Evolutionary conservation across 345 rosid species (phyloP).

Genomic region (Eucalyptus brandiana): DNA sequence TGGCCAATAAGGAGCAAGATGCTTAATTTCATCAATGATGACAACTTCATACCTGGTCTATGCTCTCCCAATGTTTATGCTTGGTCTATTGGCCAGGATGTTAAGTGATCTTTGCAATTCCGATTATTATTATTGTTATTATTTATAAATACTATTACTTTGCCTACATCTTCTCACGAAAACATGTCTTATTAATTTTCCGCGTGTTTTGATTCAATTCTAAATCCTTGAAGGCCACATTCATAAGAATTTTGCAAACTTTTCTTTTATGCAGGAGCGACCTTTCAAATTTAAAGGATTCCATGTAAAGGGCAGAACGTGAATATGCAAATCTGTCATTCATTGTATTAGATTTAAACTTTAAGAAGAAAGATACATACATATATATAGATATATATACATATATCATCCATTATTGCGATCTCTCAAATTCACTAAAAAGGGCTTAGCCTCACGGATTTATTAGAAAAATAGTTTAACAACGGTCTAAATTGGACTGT

Average conservation of each 20-base stretch:
- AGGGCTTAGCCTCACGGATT: accelerated
- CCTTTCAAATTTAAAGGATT: neutral
- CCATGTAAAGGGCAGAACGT: neutral
- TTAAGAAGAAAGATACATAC: too few species aligned
- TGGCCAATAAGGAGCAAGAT: neutral
- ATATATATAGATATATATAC: too few species aligned
- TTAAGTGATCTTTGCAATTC: neutral
- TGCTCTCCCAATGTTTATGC: neutral
- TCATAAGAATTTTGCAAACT: neutral
- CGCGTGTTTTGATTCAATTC: neutral
- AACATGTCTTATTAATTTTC: neutral
- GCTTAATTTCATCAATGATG: neutral
- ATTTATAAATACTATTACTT: neutral
- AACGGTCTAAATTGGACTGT: accelerated
- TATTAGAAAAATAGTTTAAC: neutral
- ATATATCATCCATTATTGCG: accelerated
- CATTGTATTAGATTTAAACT: accelerated
- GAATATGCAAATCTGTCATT: neutral
- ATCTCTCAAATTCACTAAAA: neutral
- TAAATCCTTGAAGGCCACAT: neutral
- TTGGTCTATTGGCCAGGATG: neutral
- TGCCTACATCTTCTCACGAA: neutral
- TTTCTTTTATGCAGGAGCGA: neutral
- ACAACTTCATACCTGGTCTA: neutral
- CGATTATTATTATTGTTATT: too few species aligned